Evolutionary conservation across 2,329 filamentous ascomycete species (phyloP).

Genomic region (Bipolaris oryzae): DNA sequence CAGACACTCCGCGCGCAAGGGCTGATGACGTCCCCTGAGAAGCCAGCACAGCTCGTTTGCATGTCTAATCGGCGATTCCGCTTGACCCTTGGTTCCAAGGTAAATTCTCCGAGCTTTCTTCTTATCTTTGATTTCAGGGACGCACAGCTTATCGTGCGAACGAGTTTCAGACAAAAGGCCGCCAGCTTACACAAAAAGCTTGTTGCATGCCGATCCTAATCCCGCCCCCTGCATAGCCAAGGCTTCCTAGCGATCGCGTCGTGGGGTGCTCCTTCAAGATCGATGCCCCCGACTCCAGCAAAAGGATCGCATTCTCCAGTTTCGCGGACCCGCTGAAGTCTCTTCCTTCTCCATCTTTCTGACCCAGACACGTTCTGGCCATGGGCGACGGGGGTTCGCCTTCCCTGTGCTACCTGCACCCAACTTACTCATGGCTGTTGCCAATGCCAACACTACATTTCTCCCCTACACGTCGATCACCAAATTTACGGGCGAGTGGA

Average conservation of each 20-base stretch:
- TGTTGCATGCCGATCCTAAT: slow-evolving; percentile 20
- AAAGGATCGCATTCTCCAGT: slow-evolving; percentile 8
- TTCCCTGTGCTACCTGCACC: slow-evolving; percentile 5
- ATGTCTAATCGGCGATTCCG: background rate
- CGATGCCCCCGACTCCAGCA: slow-evolving; percentile 7
- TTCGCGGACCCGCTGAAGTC: slow-evolving; percentile 15
- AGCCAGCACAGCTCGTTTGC: background rate
- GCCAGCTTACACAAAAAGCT: slow-evolving; percentile 14
- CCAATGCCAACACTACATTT: background rate
- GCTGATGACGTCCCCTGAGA: background rate
- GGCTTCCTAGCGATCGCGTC: slow-evolving; percentile 10
- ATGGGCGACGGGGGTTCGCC: slow-evolving; percentile 1
- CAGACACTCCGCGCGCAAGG: background rate
- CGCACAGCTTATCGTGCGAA: slow-evolving; percentile 16
- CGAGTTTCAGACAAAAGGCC: slow-evolving; percentile 14
- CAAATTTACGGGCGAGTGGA: slow-evolving; percentile 1
- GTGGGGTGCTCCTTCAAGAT: slow-evolving; percentile 14
- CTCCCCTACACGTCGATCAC: background rate
- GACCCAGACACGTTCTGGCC: slow-evolving; percentile 10
- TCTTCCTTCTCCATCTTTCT: slow-evolving; percentile 17
- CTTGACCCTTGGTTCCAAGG: background rate
- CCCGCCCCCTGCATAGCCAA: slow-evolving; percentile 21
- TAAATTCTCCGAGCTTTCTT: background rate
- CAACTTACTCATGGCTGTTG: slow-evolving; percentile 1
- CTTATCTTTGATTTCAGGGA: slow-evolving; percentile 17